Evolutionary conservation across 2,329 filamentous ascomycete species (phyloP), one percentile per base, ranked within the genome.

Genomic region (Cordyceps pruinosa): DNA sequence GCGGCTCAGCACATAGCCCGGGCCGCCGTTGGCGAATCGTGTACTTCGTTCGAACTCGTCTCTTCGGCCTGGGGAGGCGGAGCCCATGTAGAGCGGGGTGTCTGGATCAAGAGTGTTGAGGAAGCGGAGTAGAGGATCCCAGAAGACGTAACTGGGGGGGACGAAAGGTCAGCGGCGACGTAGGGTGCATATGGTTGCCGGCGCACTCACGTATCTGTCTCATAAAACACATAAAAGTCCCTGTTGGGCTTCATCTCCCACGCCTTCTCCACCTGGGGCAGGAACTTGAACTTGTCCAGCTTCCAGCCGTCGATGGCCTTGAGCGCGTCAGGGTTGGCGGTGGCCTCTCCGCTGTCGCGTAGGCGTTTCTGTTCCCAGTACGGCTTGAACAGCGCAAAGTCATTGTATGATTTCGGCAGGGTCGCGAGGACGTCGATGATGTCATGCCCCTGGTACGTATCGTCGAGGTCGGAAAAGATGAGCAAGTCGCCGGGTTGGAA

Each of bases 211-310:
- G 80, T 83, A 63, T 83, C 80, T 3, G 79, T 77, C 62, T 83
- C 80, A 44, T 80, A 75, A 64, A 82, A 80, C 56, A 83, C 73
- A 62, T 80, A 82, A 74, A 80, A 82, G 30, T 77, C 71, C 45
- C 75, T 74, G n/a, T 73, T 67, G 3, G 74, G 75, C 35, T 75
- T 77, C 55, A 70, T 66, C 34, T 70, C 66, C 68, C 78, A 80
- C 1, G 78, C 75, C 30, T 74, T 68, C 58, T 81, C 76, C 5
- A 83, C 69, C 74, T 80, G 79, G 35, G 80, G 77, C 23, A 83
- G 64, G 60, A 82, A 82, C 65, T 83, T 83, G 73, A 76, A 83
- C 64, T 79, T 80, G 66, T 83, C 80, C 44, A 82, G 70, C 25
- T 68, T 73, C 80, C 80, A 82, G 3, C 78, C 78, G 39, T 66